Conservation (phyloP, 139 green algal genomes). For the Chlamydomonas sp. region DNA sequence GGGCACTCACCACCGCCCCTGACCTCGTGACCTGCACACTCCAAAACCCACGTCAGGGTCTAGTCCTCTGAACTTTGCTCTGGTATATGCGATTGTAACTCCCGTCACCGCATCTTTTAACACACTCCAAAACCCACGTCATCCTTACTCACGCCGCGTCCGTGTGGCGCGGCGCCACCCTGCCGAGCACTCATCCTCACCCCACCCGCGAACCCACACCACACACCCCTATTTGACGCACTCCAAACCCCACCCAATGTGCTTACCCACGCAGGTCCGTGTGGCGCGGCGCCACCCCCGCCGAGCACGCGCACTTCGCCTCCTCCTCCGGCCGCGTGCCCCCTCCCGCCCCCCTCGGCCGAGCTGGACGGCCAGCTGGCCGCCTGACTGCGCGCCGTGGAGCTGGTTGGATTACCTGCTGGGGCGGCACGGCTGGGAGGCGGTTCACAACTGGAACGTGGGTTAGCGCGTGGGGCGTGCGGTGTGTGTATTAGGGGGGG, state of each 20-base stretch:
- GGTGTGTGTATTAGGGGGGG: constrained; percentile 15
- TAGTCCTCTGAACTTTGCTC: no score
- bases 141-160: no score
- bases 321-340: constrained; percentile 9
- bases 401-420: constrained; percentile 93
- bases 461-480: constrained; percentile 57
- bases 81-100: no score
- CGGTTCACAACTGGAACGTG: constrained; percentile 77
- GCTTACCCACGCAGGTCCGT: constrained; percentile 41
- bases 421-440: constrained; percentile 65
- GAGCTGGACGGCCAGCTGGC: constrained; percentile 57
- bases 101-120: no score
- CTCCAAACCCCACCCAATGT: neutral
- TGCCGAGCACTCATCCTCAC: no score
- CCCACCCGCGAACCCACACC: no score
- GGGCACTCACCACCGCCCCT: no score
- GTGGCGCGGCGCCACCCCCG: constrained; percentile 50
- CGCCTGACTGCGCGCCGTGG: constrained; percentile 79
- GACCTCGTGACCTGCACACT: no score
- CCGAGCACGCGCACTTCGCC: constrained; percentile 35
- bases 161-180: no score
- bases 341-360: neutral
- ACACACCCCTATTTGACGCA: neutral
- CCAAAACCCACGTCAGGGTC: no score
- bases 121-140: neutral